Base-by-base conservation (phyloP, 805 yeast species). In the Yamadazyma kitorensis region DNA sequence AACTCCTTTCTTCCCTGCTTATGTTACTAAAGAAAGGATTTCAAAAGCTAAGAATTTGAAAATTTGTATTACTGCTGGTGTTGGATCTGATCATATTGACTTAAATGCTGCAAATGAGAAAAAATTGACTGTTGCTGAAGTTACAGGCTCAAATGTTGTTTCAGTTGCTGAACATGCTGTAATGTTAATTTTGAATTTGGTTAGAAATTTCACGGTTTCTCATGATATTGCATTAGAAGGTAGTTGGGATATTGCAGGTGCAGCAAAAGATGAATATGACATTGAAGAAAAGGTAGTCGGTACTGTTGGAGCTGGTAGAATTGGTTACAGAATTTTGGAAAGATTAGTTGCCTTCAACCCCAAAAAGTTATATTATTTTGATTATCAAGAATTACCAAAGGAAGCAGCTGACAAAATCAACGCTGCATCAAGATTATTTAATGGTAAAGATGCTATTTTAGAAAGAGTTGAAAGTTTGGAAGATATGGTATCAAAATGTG, bases 1-100 rank as follows among this genome's bases (percentile, higher is more conserved):
- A 25, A 83, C 91, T 9, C 93, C 94, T 3, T 84, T 85, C 73
- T 86, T 74, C 60, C 93, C 94, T 4, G 91, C 80, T 23, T 84
- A 84, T 59, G 69, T 84, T 55, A 74, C 81, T 36, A 68, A 70
- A 39, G 82, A 78, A 48, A 72, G 91, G 50, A 71, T 84, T 43
- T 77, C 65, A 31, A 72, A 74, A 52, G 89, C 91, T 21, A 78
- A 79, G 55, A 82, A 80, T 34, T 71, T 84, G 59, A 82, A 82
- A 65, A 53, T 81, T 33, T 66, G 80, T 40, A 70, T 82, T 47
- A 84, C 89, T 31, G 94, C 94, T 7, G 94, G 93, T 48, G 88
- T 84, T 40, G 94, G 94, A 9, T 80, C 87, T 14, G 93, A 84
- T 55, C 93, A 84, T 59, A 70, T 83, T 43, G 91, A 83, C 52